Conservation (phyloP, 2,329 filamentous ascomycete species). For the Ascochyta koolunga region DNA sequence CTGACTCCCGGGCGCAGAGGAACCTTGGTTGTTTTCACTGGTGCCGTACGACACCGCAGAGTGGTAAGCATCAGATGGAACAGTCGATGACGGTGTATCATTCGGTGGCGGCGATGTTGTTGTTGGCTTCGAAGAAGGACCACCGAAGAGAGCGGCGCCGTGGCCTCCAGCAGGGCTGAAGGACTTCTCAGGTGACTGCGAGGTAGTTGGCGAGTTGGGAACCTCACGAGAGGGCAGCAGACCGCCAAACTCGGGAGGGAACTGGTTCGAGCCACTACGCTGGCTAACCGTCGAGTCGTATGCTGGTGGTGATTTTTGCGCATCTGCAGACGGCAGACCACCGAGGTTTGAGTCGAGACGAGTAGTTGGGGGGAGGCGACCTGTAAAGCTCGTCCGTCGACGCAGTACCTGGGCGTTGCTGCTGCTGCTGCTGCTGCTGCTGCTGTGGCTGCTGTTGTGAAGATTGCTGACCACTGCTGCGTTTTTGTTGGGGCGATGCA, state of each 20-base stretch:
- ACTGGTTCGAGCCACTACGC: conserved; percentile 52
- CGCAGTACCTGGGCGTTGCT: conserved; percentile 35
- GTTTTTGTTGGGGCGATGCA: conserved; percentile 53
- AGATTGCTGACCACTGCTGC: conserved; percentile 35
- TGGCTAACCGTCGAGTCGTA: conserved; percentile 57
- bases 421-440: conserved; percentile 31
- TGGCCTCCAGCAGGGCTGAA: conserved; percentile 47
- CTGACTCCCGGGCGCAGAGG: conserved; percentile 37
- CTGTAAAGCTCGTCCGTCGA: conserved; percentile 41
- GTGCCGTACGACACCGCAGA: conserved; percentile 49
- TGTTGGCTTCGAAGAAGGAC: conserved; percentile 41
- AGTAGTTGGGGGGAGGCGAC: conserved; percentile 39
- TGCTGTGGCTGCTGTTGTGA: conserved; percentile 35
- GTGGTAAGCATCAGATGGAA: conserved; percentile 51
- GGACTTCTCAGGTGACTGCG: conserved; percentile 47
- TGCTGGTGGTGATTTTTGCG: conserved; percentile 64
- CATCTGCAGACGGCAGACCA: conserved; percentile 58
- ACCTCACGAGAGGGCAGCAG: conserved; percentile 62
- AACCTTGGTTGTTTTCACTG: conserved; percentile 41
- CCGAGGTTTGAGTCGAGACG: conserved; percentile 45
- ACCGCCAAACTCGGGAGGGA: conserved; percentile 61
- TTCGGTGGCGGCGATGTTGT: conserved; percentile 48
- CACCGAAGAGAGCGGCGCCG: conserved; percentile 50
- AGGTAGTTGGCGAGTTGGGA: conserved; percentile 51
- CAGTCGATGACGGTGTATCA: conserved; percentile 49